phyloP scores from a whole-genome alignment of 176 grass and related monocot genomes.

The Eragrostis curvula region DNA sequence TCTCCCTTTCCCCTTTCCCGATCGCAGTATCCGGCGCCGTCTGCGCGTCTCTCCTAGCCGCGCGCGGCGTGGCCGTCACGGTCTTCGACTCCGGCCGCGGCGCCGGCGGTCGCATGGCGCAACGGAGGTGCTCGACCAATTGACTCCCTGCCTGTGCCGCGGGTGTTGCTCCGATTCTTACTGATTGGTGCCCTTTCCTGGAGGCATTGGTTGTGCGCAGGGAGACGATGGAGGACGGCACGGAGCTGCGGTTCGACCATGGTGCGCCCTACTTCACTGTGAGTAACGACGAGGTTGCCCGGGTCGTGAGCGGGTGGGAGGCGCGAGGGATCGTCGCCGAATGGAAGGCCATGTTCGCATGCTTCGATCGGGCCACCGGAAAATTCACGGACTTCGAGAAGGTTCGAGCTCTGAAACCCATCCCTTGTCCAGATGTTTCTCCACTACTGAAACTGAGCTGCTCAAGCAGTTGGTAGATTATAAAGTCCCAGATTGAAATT shows the following conservation, averaged over 20 bases:
- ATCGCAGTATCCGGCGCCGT: slow-evolving; percentile 80
- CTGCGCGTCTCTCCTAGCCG: slow-evolving; percentile 88
- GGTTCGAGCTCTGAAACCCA: slow-evolving; percentile 28
- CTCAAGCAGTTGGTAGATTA: not conserved
- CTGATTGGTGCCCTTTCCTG: slow-evolving; percentile 3
- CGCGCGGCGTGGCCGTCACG: slow-evolving; percentile 72
- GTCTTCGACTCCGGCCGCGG: slow-evolving; percentile 87
- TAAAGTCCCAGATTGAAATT: not conserved
- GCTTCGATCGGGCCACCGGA: slow-evolving; percentile 56
- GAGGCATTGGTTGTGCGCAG: slow-evolving; percentile 30
- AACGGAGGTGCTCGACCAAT: slow-evolving; percentile 65
- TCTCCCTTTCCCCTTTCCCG: not conserved
- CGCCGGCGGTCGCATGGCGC: slow-evolving; percentile 87
- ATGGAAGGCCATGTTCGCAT: slow-evolving; percentile 73
- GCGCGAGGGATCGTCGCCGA: slow-evolving; percentile 69
- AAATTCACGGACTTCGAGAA: slow-evolving; percentile 73
- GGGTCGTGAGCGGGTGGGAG: slow-evolving; percentile 70
- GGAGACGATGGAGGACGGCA: slow-evolving; percentile 72
- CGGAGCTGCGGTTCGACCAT: slow-evolving; percentile 83
- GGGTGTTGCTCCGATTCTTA: slow-evolving; percentile 11
- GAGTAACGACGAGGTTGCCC: slow-evolving; percentile 64
- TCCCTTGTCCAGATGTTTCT: not conserved
- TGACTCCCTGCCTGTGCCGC: not conserved
- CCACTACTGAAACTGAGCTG: slow-evolving; percentile 2
- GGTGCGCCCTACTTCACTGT: slow-evolving; percentile 88